Conservation (phyloP, 2,329 filamentous ascomycete species). For the Aspergillus sp. region DNA sequence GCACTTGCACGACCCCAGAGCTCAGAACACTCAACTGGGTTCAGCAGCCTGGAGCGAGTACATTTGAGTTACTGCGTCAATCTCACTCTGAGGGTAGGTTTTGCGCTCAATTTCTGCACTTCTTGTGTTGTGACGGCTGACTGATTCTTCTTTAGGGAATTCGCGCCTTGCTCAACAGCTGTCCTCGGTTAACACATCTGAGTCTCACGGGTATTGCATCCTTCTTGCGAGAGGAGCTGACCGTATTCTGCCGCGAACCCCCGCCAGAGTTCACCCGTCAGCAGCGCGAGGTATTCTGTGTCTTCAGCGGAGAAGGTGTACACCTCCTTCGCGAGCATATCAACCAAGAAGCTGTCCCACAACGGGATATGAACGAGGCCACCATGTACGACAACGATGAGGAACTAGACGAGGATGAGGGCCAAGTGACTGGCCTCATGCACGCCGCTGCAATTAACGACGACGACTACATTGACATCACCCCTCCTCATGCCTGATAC, state of each 20-base stretch:
- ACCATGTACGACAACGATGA: conserved; percentile 52
- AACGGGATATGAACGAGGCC: conserved; percentile 40
- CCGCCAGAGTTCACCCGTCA: conserved; percentile 92
- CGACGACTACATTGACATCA: conserved; percentile 46
- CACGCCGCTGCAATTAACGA: conserved; percentile 48
- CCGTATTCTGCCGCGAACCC: conserved; percentile 82
- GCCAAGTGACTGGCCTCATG: conserved; percentile 47
- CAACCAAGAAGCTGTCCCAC: conserved; percentile 54
- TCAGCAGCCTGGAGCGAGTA: conserved; percentile 82
- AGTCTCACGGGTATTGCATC: conserved; percentile 92
- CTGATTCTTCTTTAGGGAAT: conserved; percentile 69
- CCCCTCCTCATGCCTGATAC: conserved; percentile 42
- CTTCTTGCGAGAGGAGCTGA: conserved; percentile 87
- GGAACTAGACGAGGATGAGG: conserved; percentile 49
- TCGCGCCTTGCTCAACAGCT: conserved; percentile 83
- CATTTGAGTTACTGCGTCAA: conserved; percentile 94
- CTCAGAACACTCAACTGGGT: conserved; percentile 60
- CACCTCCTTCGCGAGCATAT: conserved; percentile 76
- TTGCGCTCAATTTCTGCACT: not conserved
- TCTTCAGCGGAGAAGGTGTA: conserved; percentile 91
- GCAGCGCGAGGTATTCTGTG: conserved; percentile 93
- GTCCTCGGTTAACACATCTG: conserved; percentile 88
- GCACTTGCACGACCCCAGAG: conserved; percentile 72
- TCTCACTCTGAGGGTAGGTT: conserved; percentile 75
- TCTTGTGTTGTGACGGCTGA: conserved; percentile 4